Base-by-base conservation (phyloP, 768 basidiomycete species). In the Lenzites betulinus region DNA sequence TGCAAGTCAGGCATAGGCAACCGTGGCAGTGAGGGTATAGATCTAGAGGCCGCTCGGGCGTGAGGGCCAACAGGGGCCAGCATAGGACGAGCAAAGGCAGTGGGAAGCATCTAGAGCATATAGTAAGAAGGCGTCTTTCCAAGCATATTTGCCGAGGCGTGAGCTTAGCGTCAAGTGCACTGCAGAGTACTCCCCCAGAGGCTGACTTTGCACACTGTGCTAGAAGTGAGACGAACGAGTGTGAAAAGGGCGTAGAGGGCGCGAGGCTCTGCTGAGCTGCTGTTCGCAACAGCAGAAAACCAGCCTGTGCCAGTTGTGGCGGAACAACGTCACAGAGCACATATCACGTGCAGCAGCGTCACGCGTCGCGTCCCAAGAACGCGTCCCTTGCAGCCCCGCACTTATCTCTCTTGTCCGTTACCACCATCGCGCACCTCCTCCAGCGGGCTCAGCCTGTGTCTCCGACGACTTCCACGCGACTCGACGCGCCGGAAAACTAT, bases 1-100 rank as follows among this genome's bases (percentile, higher is more conserved):
- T 81, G 80, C 1, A 98, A 81, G 59, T 87, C 81, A 18, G 94
- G 95, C 3, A 97, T 83, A 1, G 95, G 95, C 11, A 97, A 79
- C 57, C 92, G 85, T 12, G 88, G 88, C 35, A 92, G 70, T 23
- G 59, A 59, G 15, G 53, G 57, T 16, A 23, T 16, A 3, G 59
- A 43, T 3, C 53, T 44, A 9, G 60, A 47, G 26, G 53, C 38
- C 28, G 63, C 41, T 42, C 58, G 47, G 22, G 49, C 16, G 30
- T 33, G 41, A 33, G 59, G 16, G 18, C 15, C 39, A 43, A 51
- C 41, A 0, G 39, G 46, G 36, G 63, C 16, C 22, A 57, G 54
- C 63, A 64, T 64, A 46, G 18, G 38, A 23, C 11, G 23, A 28
- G 20, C 36, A 47, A 39, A 35, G 49, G 49, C 41, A 15, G 20